Evolutionary conservation across 164 flowering plant species (phyloP), one percentile per base, ranked within the genome.

Genomic region (Nelumbo lutea): DNA sequence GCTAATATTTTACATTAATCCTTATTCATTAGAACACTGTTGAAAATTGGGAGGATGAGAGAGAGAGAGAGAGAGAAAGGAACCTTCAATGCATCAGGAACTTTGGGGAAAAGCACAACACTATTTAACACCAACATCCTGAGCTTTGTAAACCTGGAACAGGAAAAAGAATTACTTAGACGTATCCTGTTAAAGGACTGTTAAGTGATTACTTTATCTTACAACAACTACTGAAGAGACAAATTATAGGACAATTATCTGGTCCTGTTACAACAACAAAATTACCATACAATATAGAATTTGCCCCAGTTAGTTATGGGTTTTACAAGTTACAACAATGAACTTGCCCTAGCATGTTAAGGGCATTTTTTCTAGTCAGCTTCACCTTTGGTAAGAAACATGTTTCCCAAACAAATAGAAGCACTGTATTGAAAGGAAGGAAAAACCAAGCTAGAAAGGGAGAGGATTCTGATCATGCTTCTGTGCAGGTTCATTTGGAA

Each of bases 51-150:
- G 64, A 39, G 9, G 42, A 3, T 41, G 10, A 7, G 48, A n/a
- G n/a, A n/a, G n/a, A 60, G 43, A 56, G 39, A 10, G 62, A 41
- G 42, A 64, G 61, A 46, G 66, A 1, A 4, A 69, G 42, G 52
- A 70, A 95, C 99, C 99, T 96, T 96, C 68, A 90, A 78, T 41
- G 88, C 91, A 83, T 96, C 99, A 42, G 98, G 97, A 70, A 96
- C 90, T 86, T 96, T 96, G 50, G 99, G 99, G 76, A 96, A 96
- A 60, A 90, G 88, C 77, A 96, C 96, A 70, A 90, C 67, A 72
- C 93, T 89, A 68, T 96, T n/a, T 88, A 11, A 96, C 90, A 48
- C 99, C 99, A 71, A 96, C 97, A 88, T 90, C 98, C 14, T 88
- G 81, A 38, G 99, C 99, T 75, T 87, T 95, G 14, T 83, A 71